phyloP scores from a whole-genome alignment of 169 alveolate genomes.

The Eimeria sp. region DNA sequence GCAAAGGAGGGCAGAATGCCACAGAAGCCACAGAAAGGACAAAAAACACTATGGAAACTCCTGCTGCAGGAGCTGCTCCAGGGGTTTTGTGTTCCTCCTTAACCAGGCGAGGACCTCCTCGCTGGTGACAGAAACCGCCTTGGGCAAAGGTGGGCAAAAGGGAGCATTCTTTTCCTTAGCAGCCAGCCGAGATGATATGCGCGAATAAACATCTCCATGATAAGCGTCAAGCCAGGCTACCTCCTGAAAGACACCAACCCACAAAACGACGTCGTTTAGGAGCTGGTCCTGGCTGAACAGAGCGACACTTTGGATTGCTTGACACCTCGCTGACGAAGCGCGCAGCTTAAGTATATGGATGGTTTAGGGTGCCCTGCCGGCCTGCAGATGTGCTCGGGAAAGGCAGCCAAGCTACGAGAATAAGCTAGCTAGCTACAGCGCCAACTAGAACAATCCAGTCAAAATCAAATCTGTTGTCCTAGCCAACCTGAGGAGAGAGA shows the following conservation, averaged over 20 bases:
- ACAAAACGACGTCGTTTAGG: not conserved
- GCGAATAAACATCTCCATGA: slow-evolving; percentile 78
- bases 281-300: slow-evolving; percentile 12
- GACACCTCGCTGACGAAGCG: not conserved
- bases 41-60: not conserved
- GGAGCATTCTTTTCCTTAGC: slow-evolving; percentile 3
- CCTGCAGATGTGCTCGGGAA: not conserved
- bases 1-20: not conserved
- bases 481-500: slow-evolving; percentile 77
- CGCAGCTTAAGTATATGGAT: not conserved
- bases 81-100: slow-evolving; percentile 64
- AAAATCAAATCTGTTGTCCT: not conserved
- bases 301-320: not conserved
- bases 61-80: slow-evolving; percentile 41
- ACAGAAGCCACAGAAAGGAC: not conserved
- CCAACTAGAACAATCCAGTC: not conserved
- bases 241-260: slow-evolving; percentile 34
- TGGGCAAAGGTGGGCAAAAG: slow-evolving; percentile 57
- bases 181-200: slow-evolving; percentile 64
- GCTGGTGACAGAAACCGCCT: slow-evolving; percentile 44
- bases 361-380: not conserved
- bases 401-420: not conserved
- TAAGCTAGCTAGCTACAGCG: slow-evolving; percentile 18
- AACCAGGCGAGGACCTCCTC: slow-evolving; percentile 72
- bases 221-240: slow-evolving; percentile 82